Conservation (phyloP, 106 monocot genomes). For the Chionographis japonica region DNA sequence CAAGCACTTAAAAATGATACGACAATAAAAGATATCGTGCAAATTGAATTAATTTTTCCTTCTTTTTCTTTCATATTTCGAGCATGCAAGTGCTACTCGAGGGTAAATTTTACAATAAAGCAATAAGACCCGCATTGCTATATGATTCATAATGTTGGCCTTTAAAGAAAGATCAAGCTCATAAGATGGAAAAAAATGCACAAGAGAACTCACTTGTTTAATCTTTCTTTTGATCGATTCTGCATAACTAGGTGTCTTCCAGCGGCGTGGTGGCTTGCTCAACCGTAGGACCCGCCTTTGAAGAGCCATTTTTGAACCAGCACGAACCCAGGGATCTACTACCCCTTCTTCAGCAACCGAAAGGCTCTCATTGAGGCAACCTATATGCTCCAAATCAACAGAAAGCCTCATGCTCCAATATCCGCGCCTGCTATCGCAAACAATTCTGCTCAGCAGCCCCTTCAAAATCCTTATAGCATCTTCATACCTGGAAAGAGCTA, state of each 20-base stretch:
- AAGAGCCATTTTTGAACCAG: constrained; percentile 86
- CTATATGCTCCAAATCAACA: constrained; percentile 84
- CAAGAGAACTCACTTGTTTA: constrained; percentile 47
- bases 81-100: too few species aligned
- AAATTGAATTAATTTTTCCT: too few species aligned
- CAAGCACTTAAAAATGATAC: too few species aligned
- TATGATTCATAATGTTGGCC: too few species aligned
- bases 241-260: constrained; percentile 81
- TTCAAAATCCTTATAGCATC: constrained; percentile 74
- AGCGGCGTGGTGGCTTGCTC: constrained; percentile 80
- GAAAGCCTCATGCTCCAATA: constrained; percentile 88
- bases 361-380: constrained; percentile 70
- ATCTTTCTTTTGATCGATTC: constrained; percentile 55
- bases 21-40: too few species aligned
- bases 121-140: too few species aligned
- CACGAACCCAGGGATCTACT: constrained; percentile 80
- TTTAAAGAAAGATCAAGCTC: too few species aligned
- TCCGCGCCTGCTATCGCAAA: constrained; percentile 56
- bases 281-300: constrained; percentile 76
- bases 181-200: background rate
- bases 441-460: constrained; percentile 51
- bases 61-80: too few species aligned
- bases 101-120: too few species aligned
- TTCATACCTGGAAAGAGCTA: constrained; percentile 54
- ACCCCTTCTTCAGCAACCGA: constrained; percentile 81